Conservation (phyloP, 306 rosid genomes). For the Sesbania bispinosa region DNA sequence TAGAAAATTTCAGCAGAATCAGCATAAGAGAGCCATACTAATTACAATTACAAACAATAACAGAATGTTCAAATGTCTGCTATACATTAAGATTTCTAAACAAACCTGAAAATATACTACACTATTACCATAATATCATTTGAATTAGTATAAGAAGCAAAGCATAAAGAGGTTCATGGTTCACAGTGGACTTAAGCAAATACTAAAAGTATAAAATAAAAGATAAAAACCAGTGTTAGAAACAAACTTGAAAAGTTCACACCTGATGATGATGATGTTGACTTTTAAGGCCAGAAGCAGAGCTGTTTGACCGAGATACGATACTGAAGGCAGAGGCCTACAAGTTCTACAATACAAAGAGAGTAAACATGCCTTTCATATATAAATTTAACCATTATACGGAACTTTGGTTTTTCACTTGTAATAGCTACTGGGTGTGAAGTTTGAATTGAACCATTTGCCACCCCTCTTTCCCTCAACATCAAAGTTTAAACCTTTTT, state of each 20-base stretch:
- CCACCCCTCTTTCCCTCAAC: not conserved
- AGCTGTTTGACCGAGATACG: slow-evolving; percentile 1
- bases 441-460: not conserved
- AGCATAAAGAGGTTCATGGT: not conserved
- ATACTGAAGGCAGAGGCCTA: not conserved
- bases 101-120: no score
- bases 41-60: not conserved
- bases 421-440: not conserved
- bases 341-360: not conserved
- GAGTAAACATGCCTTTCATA: not conserved
- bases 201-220: not conserved
- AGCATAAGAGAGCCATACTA: not conserved
- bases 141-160: not conserved
- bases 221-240: not conserved
- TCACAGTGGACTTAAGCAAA: not conserved
- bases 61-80: not conserved
- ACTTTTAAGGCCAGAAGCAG: not conserved
- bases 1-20: slow-evolving; percentile 1
- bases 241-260: not conserved
- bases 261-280: slow-evolving; percentile 23
- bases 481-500: not conserved
- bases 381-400: not conserved
- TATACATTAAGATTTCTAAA: not conserved
- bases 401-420: not conserved
- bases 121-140: no score